Evolutionary conservation across 345 rosid genomes (phyloP), one percentile per base, ranked within the genome.

Genomic region (Eutrema yunnanense): DNA sequence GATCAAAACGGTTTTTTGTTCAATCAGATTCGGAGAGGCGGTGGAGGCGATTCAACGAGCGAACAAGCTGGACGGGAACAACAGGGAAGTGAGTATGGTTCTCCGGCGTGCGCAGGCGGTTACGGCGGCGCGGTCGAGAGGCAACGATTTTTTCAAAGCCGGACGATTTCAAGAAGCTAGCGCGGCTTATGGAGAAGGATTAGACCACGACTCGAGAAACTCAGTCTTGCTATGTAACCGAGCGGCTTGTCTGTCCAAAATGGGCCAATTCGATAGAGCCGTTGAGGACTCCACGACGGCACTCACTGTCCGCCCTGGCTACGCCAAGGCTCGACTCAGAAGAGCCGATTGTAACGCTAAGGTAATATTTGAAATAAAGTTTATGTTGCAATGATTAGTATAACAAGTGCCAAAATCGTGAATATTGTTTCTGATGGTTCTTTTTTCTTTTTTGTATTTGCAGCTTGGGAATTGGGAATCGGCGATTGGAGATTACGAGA

Each of bases 321-420:
- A 94, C 69, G 32, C 73, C 68, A 94, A 94, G 80, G 98, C 98
- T 16, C 81, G 96, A 65, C 85, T 94, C 61, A 81, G 98, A 69
- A 82, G 97, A 80, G 98, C 98, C 4, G 85, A 86, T 66, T 94
- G 96, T 77, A 54, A 84, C 63, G 81, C 84, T 40, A 91, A 90
- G 98, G 97, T 90, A 36, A 65, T 9, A 51, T 8, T n/a, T 37
- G 0, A n/a, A 26, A 26, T 71, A 32, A 10, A 44, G 1, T 6
- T 62, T 40, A n/a, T 44, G 3, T 38, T 43, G 9, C 1, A 32
- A 60, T 14, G 47, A 22, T 38, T 32, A 2, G 2, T 33, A 58
- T 34, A 52, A 16, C 5, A 22, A 0, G 34, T 36, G 59, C 37
- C 37, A 2, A 26, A 26, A 40, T 3, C 11, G 62, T 42, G n/a